These are phyloP conservation scores for Vitis hybrid DNA, from an alignment of 177 flowering plant species.

Conservation along the genomic window DNA sequence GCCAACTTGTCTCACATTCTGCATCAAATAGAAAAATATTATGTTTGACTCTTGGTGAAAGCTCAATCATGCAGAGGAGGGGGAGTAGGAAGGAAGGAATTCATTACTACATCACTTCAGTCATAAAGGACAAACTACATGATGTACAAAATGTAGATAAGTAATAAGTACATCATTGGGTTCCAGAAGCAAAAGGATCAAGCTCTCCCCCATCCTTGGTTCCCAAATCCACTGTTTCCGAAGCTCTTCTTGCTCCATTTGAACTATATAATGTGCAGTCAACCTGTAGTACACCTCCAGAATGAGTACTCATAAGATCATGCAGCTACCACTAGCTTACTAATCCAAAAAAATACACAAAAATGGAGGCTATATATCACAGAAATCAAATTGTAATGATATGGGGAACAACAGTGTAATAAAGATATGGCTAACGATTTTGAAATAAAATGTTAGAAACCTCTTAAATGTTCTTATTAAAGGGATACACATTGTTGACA, in stretches of 20 bases:
- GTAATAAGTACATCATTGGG: slow-evolving; percentile 74
- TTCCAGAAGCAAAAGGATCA: slow-evolving; percentile 85
- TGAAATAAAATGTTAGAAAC: slow-evolving; percentile 31
- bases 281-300: slow-evolving; percentile 53
- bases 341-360: background rate
- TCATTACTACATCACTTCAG: background rate
- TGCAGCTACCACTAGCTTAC: background rate
- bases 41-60: background rate
- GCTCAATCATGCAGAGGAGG: background rate
- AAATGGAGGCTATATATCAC: background rate
- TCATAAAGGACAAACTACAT: background rate
- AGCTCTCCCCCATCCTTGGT: slow-evolving; percentile 80
- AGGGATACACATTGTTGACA: slow-evolving; percentile 55
- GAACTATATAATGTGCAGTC: slow-evolving; percentile 58
- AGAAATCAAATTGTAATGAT: background rate
- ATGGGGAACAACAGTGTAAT: background rate
- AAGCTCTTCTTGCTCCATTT: slow-evolving; percentile 63
- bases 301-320: background rate
- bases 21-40: slow-evolving; percentile 28
- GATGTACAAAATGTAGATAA: background rate
- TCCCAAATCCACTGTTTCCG: slow-evolving; percentile 93
- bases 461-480: slow-evolving; percentile 71
- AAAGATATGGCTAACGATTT: background rate
- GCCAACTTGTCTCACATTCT: slow-evolving; percentile 78
- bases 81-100: background rate